Evolutionary conservation across 2,329 filamentous ascomycete genomes (phyloP).

Genomic region (Xylariaceae sp.): DNA sequence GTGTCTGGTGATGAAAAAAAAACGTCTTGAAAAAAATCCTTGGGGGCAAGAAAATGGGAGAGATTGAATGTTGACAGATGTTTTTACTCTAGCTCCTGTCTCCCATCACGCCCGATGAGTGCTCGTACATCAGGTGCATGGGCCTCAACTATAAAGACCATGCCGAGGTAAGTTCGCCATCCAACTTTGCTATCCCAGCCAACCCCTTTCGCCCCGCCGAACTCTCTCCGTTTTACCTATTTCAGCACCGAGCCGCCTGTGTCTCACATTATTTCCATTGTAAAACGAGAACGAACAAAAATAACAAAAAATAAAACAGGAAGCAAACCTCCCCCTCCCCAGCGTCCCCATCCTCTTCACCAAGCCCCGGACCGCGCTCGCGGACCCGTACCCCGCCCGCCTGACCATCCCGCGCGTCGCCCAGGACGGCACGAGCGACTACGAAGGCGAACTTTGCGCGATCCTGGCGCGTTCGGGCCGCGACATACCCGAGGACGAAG

Average conservation of each 20-base stretch:
- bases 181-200: not conserved
- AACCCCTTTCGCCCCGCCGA: not conserved
- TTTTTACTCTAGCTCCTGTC: conserved; percentile 16
- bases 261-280: no score
- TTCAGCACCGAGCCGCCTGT: not conserved
- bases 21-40: no score
- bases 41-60: no score
- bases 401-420: conserved; percentile 50
- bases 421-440: conserved; percentile 49
- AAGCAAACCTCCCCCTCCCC: conserved; percentile 12
- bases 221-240: not conserved
- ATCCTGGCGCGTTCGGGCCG: conserved; percentile 46
- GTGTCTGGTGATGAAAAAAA: not conserved
- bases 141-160: conserved; percentile 15
- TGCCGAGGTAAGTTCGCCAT: conserved; percentile 8
- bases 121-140: conserved; percentile 14
- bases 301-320: no score
- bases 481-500: conserved; percentile 52
- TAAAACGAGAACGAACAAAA: no score
- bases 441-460: conserved; percentile 54
- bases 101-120: conserved; percentile 10
- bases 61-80: no score
- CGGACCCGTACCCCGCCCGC: conserved; percentile 48
- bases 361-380: conserved; percentile 50
- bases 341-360: conserved; percentile 20